phyloP scores from a whole-genome alignment of 2,329 filamentous ascomycete species.

The Epichloe aotearoae region DNA sequence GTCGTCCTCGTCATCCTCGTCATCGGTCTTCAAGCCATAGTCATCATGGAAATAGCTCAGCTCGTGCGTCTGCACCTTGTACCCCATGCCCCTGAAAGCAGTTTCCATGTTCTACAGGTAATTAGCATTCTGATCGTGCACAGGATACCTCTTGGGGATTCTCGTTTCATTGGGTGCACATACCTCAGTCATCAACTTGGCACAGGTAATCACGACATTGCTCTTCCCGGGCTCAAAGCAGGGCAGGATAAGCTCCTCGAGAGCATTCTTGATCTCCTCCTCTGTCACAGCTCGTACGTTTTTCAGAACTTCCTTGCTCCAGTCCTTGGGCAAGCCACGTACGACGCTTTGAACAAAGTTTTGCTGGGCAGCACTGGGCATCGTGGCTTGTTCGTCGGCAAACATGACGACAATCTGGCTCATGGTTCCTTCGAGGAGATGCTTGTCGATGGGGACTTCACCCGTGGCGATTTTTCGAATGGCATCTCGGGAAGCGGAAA shows the following conservation, averaged over 20 bases:
- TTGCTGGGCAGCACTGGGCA: conserved; percentile 66
- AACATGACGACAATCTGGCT: conserved; percentile 77
- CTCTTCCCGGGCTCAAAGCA: conserved; percentile 69
- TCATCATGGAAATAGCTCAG: conserved; percentile 77
- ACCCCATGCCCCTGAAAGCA: conserved; percentile 62
- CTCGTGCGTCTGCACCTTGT: conserved; percentile 60
- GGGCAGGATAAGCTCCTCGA: conserved; percentile 63
- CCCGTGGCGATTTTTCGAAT: conserved; percentile 65
- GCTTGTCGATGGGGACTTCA: conserved; percentile 56
- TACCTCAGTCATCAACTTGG: conserved; percentile 74
- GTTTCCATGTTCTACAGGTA: conserved; percentile 44
- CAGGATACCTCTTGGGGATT: conserved; percentile 15
- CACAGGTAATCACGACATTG: conserved; percentile 81
- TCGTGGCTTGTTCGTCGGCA: conserved; percentile 79
- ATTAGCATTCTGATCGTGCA: conserved; percentile 29
- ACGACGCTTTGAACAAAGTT: conserved; percentile 78
- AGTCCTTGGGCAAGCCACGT: conserved; percentile 60
- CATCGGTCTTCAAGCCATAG: conserved; percentile 65
- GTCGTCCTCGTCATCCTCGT: conserved; percentile 40
- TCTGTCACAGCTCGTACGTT: conserved; percentile 63
- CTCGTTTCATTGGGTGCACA: conserved; percentile 18
- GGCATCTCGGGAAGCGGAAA: conserved; percentile 60
- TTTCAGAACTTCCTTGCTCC: conserved; percentile 62
- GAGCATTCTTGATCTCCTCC: conserved; percentile 61
- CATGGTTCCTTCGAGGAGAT: conserved; percentile 80